Base-by-base conservation (phyloP, 2,329 filamentous ascomycete genomes). In the Colletotrichum echinochloae region DNA sequence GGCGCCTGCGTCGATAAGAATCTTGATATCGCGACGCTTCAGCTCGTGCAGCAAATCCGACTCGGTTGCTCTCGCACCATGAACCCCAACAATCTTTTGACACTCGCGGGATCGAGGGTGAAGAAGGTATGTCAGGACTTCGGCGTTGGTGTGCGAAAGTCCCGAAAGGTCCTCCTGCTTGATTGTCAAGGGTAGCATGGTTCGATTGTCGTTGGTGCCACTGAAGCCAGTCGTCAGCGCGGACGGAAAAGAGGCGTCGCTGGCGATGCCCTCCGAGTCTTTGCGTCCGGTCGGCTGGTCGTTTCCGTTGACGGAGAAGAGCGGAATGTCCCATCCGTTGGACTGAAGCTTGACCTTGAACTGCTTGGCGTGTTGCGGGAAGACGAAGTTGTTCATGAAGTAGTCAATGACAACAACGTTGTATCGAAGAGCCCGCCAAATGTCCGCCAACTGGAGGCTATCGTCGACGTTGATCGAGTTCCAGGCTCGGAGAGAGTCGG, bases 271-370 rank as follows among this genome's bases (percentile, higher is more conserved):
- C 1, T 18, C 6, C 20, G 18, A 18, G 18, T 12, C 33, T 37
- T 12, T 7, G 12, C 54, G 33, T 0, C 54, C 66, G 1, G 55
- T 1, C 64, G 75, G 1, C 75, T 71, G 6, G 73, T 23, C 33
- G 28, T 46, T 33, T 1, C 28, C 33, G 7, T 46, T 9, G 7
- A 66, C 67, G 0, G 78, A 74, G 33, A 82, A 82, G 0, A 89
- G 75, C 0, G 89, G 88, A 1, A 93, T 80, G 73, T 93, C 91
- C 91, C 91, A 94, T 0, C 89, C 90, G 0, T 89, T 92, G 0
- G 89, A 86, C 41, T 90, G 87, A 0, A 93, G 77, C 71, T 92
- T 93, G 12, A 85, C 76, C 0, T 81, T 81, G 72, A 92, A 93
- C 60, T 92, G 87, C 54, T 89, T 91, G 0, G 90, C 89, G 70